Base-by-base conservation (phyloP, 2,329 filamentous ascomycete species). In the Lecanicillium sp. region DNA sequence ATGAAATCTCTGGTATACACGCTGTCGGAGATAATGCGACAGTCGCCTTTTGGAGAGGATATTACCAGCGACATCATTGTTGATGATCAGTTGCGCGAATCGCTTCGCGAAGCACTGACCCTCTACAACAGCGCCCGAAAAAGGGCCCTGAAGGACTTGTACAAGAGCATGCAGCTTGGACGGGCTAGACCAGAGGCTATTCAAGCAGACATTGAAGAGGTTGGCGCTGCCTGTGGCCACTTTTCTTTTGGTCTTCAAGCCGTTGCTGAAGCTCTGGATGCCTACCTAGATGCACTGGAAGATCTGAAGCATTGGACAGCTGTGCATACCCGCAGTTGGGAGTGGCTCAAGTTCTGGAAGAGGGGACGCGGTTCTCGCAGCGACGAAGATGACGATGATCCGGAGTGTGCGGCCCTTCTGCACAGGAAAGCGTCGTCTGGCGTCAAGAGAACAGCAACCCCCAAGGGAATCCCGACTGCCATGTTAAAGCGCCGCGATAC, bases 1-100 rank as follows among this genome's bases (percentile, higher is more conserved):
- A 94, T 96, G 80, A 94, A 95, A 59, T 96, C 90, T 0, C 66
- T 98, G n/a, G 87, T 87, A 3, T 92, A 84, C 51, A 97, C 92
- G 0, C 63, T 98, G 29, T 87, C 87, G 10, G 83, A 94, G 55
- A 88, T 94, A 9, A 75, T 98, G 7, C 81, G 87, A 38, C 88
- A 95, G 45, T 73, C 94, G 1, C 87, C 89, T 0, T 97, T 94
- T 59, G 79, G 79, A 5, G 65, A 77, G 11, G 72, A 74, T 1
- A 77, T 83, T 0, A 70, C 80, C 19, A 79, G 80, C 44, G 69
- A 76, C 27, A 83, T 97, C 42, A 73, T 71, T 2, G 74, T 92
- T 36, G 88, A 94, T 51, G 80, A 81, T 36, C 81, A 87, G 48
- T 87, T 95, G 49, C 79, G 82, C 38, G 74, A 79, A 32, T 95